A percentile compares a stretch with the other conserved stretches of the same genome.
Evolutionary conservation across 306 rosid species (phyloP).

Genomic region (Rosa chinensis): DNA sequence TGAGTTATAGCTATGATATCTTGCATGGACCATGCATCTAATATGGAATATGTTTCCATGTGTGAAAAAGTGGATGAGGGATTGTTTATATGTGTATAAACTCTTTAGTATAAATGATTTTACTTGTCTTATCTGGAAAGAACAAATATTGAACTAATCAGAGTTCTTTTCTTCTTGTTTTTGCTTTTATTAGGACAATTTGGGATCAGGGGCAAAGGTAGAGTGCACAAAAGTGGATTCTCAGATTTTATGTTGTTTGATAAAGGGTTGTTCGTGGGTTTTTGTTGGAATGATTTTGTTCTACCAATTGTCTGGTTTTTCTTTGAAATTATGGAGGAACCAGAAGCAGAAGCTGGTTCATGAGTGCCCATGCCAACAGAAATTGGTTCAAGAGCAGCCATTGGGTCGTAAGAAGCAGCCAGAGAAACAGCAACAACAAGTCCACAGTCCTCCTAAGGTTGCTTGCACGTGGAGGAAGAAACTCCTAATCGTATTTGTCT

Average conservation of each 20-base stretch:
- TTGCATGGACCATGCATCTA: conserved; percentile 1
- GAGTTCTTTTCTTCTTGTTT: conserved; percentile 14
- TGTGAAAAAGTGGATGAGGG: background rate
- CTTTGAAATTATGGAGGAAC: conserved; percentile 41
- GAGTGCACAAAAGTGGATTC: conserved; percentile 33
- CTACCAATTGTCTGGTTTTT: conserved; percentile 40
- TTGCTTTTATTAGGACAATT: conserved; percentile 36
- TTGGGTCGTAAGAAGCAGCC: conserved; percentile 27
- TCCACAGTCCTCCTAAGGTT: conserved; percentile 45
- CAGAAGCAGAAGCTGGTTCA: conserved; percentile 38
- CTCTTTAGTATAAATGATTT: background rate
- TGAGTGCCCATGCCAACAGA: conserved; percentile 38
- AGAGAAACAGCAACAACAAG: conserved; percentile 39
- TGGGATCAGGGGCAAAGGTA: conserved; percentile 33
- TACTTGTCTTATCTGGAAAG: background rate
- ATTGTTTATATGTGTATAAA: background rate
- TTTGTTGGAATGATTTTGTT: conserved; percentile 51
- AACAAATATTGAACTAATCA: conserved; percentile 1
- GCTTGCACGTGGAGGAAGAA: conserved; percentile 77
- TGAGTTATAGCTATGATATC: background rate
- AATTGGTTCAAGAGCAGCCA: conserved; percentile 17
- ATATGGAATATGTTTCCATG: background rate
- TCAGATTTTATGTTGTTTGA: conserved; percentile 31
- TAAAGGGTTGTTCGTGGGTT: conserved; percentile 53
- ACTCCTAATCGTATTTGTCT: conserved; percentile 47